Percentiles rank a stretch among this genome's conserved stretches.
These are phyloP conservation scores for Komagataella phaffii DNA, from an alignment of 805 yeast species.

Conservation along the genomic window DNA sequence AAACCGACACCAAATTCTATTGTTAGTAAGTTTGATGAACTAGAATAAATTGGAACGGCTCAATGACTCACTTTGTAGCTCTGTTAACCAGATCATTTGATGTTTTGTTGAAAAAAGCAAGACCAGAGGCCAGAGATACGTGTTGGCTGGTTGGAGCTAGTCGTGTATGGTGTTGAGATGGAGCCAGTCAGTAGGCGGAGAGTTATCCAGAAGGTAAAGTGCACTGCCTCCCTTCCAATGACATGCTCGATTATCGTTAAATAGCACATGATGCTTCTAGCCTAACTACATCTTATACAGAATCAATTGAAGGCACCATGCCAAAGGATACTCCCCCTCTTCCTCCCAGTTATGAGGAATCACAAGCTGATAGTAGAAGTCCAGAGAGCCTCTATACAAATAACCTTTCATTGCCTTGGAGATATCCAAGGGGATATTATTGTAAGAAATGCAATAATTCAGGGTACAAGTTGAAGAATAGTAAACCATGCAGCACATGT, in stretches of 20 bases:
- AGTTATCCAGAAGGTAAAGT: not conserved
- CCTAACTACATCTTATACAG: not conserved
- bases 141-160: not conserved
- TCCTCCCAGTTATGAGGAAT: conserved; percentile 4
- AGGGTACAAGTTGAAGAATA: conserved; percentile 47
- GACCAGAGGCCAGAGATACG: not conserved
- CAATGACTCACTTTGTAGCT: conserved; percentile 48
- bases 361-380: conserved; percentile 1
- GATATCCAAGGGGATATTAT: conserved; percentile 45
- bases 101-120: not conserved
- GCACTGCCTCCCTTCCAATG: not conserved
- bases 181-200: not conserved
- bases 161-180: not conserved
- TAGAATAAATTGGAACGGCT: not conserved
- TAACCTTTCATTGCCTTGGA: conserved; percentile 43
- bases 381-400: conserved; percentile 27
- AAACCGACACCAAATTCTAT: conserved; percentile 85
- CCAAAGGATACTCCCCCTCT: not conserved
- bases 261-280: not conserved
- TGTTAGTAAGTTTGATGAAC: conserved; percentile 1
- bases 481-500: conserved; percentile 56
- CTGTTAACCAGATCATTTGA: conserved; percentile 59
- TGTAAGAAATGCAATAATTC: conserved; percentile 68
- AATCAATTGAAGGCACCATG: not conserved
- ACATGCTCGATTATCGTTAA: not conserved